Base-by-base conservation (phyloP, 306 rosid species). In the Heteromeles arbutifolia region DNA sequence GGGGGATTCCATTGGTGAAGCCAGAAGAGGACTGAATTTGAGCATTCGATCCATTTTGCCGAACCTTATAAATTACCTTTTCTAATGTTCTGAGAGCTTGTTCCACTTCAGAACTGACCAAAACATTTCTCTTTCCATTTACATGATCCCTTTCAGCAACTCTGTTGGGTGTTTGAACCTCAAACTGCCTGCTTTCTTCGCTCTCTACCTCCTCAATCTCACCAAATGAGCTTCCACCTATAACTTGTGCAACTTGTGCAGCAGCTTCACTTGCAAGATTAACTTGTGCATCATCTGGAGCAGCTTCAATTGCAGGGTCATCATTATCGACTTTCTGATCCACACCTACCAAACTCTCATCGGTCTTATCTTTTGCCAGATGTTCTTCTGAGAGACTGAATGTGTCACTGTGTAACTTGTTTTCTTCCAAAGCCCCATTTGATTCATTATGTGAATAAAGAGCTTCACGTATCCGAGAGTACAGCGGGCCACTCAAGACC, bases 1-100 rank as follows among this genome's bases (percentile, higher is more conserved):
- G 65, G 26, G 79, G 24, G 69, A 74, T 77, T 84, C 76, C 82
- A 41, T 28, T 25, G 32, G 53, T 75, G 74, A 72, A 83, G 65
- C 67, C 79, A 75, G 82, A 76, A 84, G 84, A 81, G 56, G 76
- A 45, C 52, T 15, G 76, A 43, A 63, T 52, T 79, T 32, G 79
- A 34, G 90, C 57, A 65, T 71, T 87, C 70, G 81, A 81, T 65
- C 88, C 86, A 53, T 81, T 53, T 65, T 88, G 80, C 19, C 74
- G 82, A 74, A 90, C 82, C 79, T 68, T 28, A 26, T 86, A 78
- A 69, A 96, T 90, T 54, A 85, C 91, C 81, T 83, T 86, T 62
- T 96, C 98, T 73, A 96, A 69, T 52, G 98, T 96, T 82, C 81
- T 87, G 62, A 92, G 72, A 84, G 98, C 98, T 71, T 78, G 78